Conservation (phyloP, 2,329 filamentous ascomycete species). For the Calycina herbarum region DNA sequence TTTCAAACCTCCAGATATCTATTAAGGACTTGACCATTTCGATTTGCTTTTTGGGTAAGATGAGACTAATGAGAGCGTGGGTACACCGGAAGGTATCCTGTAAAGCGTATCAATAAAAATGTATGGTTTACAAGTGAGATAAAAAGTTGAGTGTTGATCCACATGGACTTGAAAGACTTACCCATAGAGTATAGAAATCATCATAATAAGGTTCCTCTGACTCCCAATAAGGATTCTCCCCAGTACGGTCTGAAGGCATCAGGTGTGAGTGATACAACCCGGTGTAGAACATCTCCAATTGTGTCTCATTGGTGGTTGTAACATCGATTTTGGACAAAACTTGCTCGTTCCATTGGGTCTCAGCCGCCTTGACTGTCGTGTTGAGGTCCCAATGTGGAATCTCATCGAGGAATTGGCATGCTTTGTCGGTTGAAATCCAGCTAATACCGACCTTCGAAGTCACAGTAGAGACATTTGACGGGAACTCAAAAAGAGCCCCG, state of each 20-base stretch:
- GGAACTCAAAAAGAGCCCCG: slow-evolving; percentile 51
- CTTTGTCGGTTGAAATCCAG: slow-evolving; percentile 18
- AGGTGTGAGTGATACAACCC: slow-evolving; percentile 61
- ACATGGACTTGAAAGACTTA: slow-evolving; percentile 9
- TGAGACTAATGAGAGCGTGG: slow-evolving; percentile 57
- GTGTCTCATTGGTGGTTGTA: slow-evolving; percentile 50
- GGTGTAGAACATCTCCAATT: slow-evolving; percentile 55
- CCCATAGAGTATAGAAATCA: slow-evolving; percentile 69
- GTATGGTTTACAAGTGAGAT: too few relatives aligned
- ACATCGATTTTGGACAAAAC: slow-evolving; percentile 49
- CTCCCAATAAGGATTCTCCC: slow-evolving; percentile 66
- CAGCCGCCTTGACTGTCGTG: slow-evolving; percentile 42
- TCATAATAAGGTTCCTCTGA: slow-evolving; percentile 68
- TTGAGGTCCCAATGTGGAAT: slow-evolving; percentile 48
- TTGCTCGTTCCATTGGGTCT: slow-evolving; percentile 54
- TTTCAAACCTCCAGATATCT: slow-evolving; percentile 64
- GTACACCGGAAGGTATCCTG: slow-evolving; percentile 64
- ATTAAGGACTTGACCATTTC: slow-evolving; percentile 64
- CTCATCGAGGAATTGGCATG: slow-evolving; percentile 28
- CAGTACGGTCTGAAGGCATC: slow-evolving; percentile 66
- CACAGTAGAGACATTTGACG: slow-evolving; percentile 40
- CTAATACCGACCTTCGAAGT: slow-evolving; percentile 41
- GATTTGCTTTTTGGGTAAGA: slow-evolving; percentile 62
- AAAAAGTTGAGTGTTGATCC: background rate
- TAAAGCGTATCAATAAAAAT: slow-evolving; percentile 44